A percentile compares a stretch with the other conserved stretches of the same genome.
Evolutionary conservation across 257 asterid genomes (phyloP).

Genomic region (Cruciata laevipes): DNA sequence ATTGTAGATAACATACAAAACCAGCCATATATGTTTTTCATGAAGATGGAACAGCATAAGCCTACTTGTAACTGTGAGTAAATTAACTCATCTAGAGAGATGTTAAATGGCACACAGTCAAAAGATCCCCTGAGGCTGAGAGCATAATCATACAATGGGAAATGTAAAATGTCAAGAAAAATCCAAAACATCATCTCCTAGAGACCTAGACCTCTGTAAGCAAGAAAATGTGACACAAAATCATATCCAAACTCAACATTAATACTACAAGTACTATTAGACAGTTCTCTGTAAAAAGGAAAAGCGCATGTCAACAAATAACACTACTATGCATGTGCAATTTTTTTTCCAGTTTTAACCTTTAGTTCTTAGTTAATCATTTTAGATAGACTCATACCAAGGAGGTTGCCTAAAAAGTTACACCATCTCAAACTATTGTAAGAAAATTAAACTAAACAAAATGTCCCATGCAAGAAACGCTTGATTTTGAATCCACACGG

Average conservation of each 20-base stretch:
- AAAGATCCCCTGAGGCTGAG: background rate
- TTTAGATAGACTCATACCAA: constrained; percentile 6
- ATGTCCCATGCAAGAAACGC: background rate
- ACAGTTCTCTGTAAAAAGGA: background rate
- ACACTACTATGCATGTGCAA: background rate
- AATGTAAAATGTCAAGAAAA: background rate
- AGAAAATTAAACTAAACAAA: background rate
- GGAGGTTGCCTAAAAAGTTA: constrained; percentile 15
- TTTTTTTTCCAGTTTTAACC: background rate
- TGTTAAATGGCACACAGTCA: background rate
- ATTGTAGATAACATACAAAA: background rate
- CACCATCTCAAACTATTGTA: background rate
- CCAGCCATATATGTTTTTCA: background rate
- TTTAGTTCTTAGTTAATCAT: constrained; percentile 2
- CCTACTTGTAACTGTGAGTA: background rate
- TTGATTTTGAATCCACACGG: constrained; percentile 7
- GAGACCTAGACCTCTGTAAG: background rate
- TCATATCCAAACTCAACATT: background rate
- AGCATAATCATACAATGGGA: background rate
- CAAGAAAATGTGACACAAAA: background rate
- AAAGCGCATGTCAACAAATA: background rate
- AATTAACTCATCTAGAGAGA: background rate
- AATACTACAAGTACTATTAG: background rate
- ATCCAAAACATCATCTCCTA: background rate
- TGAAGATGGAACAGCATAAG: background rate